Base-by-base conservation (phyloP, 306 rosid genomes). In the Leucaena leucocephala region DNA sequence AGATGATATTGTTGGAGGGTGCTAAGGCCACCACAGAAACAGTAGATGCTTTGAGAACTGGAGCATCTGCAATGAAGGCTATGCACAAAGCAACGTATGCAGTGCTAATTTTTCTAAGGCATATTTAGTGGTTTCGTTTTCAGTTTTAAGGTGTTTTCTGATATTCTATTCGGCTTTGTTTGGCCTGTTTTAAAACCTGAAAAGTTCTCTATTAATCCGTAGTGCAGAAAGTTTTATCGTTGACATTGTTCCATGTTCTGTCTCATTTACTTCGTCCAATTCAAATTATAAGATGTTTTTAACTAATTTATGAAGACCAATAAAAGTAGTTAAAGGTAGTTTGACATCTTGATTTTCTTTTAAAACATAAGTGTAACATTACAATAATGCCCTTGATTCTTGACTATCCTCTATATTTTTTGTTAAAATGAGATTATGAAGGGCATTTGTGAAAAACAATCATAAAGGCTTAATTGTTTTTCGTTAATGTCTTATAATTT, bases 11-110 rank as follows among this genome's bases (percentile, higher is more conserved):
- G 98, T 81, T 96, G 72, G 99, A 96, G 84, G 98, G 99, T 76
- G 99, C 99, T 66, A 93, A 96, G 83, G 99, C 99, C 64, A 96
- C 99, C 49, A 96, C 99, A 8, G 99, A 96, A 86, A 96, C 99
- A 14, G 98, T 96, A 5, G 99, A 96, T 62, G 99, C 98, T 33
- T 91, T 96, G 89, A 88, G 99, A 89, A 89, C 96, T 36, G 99
- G 99, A 68, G 99, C 99, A 48, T 81, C 97, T 83, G 96, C 99
- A 16, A 96, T 96, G 99, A 96, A 93, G 85, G 98, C 97, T 64
- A 91, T 96, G 99, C 97, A 91, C 77, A 93, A 91, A 88, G 97
- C 96, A 78, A 93, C 94, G 99, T 96, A 81, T 40, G 87, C 49
- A 38, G 42, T 63, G 46, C 14, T 75, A 8, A 6, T 73, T 66